Percentiles rank a stretch among this genome's conserved stretches.
These are phyloP conservation scores for Circinella umbellata DNA, from an alignment of 371 early-diverging fungal genomes.

Conservation along the genomic window DNA sequence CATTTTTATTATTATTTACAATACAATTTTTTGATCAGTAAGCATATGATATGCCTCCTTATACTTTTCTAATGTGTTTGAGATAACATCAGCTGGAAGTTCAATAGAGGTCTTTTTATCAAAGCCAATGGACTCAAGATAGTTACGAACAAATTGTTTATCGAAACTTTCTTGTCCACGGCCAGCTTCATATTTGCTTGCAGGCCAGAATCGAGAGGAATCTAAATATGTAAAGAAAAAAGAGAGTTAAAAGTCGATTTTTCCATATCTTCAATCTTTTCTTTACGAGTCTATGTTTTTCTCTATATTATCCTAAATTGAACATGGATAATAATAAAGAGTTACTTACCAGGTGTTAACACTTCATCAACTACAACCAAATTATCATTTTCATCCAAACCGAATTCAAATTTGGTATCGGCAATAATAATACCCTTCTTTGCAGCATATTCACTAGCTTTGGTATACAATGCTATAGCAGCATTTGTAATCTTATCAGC, in stretches of 20 bases:
- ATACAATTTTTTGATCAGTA: slow-evolving; percentile 76
- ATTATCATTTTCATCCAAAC: slow-evolving; percentile 81
- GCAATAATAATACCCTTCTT: slow-evolving; percentile 95
- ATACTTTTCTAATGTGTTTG: slow-evolving; percentile 88
- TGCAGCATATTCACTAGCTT: slow-evolving; percentile 78
- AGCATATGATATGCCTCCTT: slow-evolving; percentile 85
- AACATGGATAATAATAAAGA: neutral
- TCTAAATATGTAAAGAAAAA: slow-evolving; percentile 50
- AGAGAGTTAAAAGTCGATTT: neutral
- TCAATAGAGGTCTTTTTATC: slow-evolving; percentile 87
- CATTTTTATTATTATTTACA: slow-evolving; percentile 37
- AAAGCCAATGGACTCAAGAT: slow-evolving; percentile 86
- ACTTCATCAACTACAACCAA: slow-evolving; percentile 94
- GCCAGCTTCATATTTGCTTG: slow-evolving; percentile 79
- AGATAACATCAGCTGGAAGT: slow-evolving; percentile 83
- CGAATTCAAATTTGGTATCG: slow-evolving; percentile 99
- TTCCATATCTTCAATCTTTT: neutral
- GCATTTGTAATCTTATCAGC: slow-evolving; percentile 44
- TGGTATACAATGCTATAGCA: slow-evolving; percentile 51
- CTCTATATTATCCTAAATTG: neutral
- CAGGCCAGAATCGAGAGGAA: slow-evolving; percentile 98
- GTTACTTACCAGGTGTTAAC: slow-evolving; percentile 84
- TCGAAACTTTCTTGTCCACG: slow-evolving; percentile 92
- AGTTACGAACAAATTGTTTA: slow-evolving; percentile 96
- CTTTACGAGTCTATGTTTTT: no score